phyloP scores from a whole-genome alignment of 306 rosid species.

The Leucaena leucocephala region DNA sequence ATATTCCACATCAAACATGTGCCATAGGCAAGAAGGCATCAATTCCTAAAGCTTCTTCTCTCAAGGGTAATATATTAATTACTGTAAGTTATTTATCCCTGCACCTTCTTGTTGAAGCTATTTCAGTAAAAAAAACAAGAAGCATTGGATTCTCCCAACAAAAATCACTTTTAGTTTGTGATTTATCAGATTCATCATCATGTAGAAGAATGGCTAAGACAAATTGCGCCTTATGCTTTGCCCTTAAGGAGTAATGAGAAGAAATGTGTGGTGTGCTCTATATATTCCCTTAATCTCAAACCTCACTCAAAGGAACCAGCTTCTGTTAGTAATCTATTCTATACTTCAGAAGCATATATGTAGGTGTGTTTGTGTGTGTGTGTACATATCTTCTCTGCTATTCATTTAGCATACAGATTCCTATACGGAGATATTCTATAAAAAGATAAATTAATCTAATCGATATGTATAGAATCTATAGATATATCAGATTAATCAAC shows the following conservation, averaged over 20 bases:
- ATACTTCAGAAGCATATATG: constrained; percentile 22
- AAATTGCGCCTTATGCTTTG: constrained; percentile 62
- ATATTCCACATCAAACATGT: constrained; percentile 49
- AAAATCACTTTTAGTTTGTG: constrained; percentile 39
- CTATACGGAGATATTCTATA: constrained; percentile 31
- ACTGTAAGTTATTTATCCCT: constrained; percentile 37
- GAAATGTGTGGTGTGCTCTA: constrained; percentile 42
- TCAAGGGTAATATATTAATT: constrained; percentile 15
- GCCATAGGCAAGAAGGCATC: constrained; percentile 43
- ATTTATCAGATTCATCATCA: constrained; percentile 53
- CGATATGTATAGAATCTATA: background rate
- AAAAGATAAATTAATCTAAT: background rate
- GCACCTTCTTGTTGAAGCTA: constrained; percentile 66
- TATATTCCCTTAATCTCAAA: constrained; percentile 49
- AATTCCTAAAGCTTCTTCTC: constrained; percentile 40
- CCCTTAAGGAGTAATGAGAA: constrained; percentile 41
- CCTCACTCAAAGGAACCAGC: constrained; percentile 52
- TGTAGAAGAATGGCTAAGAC: constrained; percentile 64
- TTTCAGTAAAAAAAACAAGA: constrained; percentile 38
- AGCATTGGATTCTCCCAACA: constrained; percentile 80
- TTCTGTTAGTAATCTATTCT: constrained; percentile 45
- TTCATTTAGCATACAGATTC: constrained; percentile 35
- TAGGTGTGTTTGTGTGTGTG: too few species aligned
- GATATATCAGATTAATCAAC: background rate
- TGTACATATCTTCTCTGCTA: background rate